phyloP scores from a whole-genome alignment of 352 stramenopile genomes.

The Pseudoperonospora humuli region DNA sequence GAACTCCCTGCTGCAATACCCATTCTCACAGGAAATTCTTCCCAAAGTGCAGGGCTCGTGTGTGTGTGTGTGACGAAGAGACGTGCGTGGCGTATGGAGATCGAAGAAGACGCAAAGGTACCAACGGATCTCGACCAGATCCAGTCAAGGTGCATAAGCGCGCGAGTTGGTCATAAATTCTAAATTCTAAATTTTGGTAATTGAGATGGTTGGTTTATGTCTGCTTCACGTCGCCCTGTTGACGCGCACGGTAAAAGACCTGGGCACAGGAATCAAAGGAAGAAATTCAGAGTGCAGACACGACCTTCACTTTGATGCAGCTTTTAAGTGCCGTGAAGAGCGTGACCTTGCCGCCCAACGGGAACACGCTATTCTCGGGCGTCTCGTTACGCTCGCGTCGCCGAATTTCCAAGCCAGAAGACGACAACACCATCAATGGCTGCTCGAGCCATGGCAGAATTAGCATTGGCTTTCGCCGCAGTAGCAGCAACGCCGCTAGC shows the following conservation, averaged over 20 bases:
- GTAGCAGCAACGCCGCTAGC: conserved; percentile 16
- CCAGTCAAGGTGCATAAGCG: no score
- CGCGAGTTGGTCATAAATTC: no score
- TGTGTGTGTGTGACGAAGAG: no score
- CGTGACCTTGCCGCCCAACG: conserved; percentile 17
- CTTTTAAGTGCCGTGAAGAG: conserved; percentile 30
- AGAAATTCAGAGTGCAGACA: neutral
- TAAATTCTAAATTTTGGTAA: no score
- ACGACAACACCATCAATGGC: neutral
- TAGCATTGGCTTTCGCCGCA: conserved; percentile 14
- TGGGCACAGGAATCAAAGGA: neutral
- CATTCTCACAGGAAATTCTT: no score
- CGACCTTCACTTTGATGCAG: conserved; percentile 19
- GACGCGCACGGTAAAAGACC: conserved; percentile 9
- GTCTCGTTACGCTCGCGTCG: conserved; percentile 23
- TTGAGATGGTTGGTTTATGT: no score
- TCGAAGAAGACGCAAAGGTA: no score
- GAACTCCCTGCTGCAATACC: no score
- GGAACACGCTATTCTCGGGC: conserved; percentile 25
- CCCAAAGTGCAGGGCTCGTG: no score
- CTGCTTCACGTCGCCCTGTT: no score
- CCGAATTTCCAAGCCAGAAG: conserved; percentile 5
- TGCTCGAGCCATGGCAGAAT: conserved; percentile 1
- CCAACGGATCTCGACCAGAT: no score
- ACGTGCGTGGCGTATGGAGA: no score